Base-by-base conservation (phyloP, 495 filamentous ascomycete species). In the Physcia stellaris region DNA sequence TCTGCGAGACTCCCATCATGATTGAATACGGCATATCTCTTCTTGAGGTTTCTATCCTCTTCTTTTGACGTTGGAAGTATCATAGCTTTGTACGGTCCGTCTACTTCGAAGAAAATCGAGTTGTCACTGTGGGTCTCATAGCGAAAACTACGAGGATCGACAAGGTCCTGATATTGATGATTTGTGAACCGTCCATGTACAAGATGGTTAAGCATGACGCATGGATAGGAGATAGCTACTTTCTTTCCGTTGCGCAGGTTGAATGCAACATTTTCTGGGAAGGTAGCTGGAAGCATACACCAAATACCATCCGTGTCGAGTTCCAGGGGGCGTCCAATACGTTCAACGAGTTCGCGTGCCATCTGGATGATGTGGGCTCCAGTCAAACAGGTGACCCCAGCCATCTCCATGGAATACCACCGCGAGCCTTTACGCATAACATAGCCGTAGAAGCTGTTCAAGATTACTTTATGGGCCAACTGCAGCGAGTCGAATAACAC, bases 371-470 rank as follows among this genome's bases (percentile, higher is more conserved):
- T 99, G 39, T 78, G 85, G 12, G 90, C 90, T 40, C 90, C 90
- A 1, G 90, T 99, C 41, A 99, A 60, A 64, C 90, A 99, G 21
- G 90, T 99, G 15, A 99, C 92, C 52, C 90, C 90, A 10, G 90
- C 90, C 90, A 99, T 99, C 57, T 96, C 90, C 83, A 99, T 83
- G 26, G 92, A 96, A 54, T 96, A 99, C 90, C 90, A 99, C 35
- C 90, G 71, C 28, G 88, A 95, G 4, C 90, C 90, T 57, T 99
- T 99, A 59, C 90, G 70, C 90, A 99, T 99, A 46, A 96, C 90
- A 55, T 99, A 99, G 37, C 90, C 90, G 49, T 99, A 99, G 65
- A 99, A 99, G 51, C 82, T 90, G 67, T 99, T 99, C 37, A 99
- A 59, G 66, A 99, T 99, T 63, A 95, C 88, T 53, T 99, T 99